Evolutionary conservation across 306 rosid species (phyloP), one percentile per base, ranked within the genome.

Genomic region (Biancaea sappan): DNA sequence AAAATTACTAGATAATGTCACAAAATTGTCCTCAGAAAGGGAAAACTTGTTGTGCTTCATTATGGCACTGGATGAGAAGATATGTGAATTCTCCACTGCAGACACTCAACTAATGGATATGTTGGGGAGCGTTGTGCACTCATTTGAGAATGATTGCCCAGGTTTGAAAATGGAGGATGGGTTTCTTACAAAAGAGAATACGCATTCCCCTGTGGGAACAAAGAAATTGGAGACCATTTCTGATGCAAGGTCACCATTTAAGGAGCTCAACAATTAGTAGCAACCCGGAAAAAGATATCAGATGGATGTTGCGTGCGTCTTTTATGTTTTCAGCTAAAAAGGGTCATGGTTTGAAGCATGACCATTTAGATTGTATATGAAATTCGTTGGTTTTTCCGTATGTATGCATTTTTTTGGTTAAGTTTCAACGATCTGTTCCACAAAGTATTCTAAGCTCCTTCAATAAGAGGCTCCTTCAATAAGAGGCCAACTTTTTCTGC

Each of bases 231-330:
- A 85, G 66, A 81, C 62, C 65, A 67, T 76, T 31, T 74, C 77
- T 50, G 84, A 85, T 46, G 18, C 47, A 72, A 90, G 92, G 80
- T 74, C 87, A 1, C 94, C 92, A 31, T 89, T 91, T 69, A 77
- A 86, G 83, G 89, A 86, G 78, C 81, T 88, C 77, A 84, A 93
- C 82, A 69, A 13, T 54, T 84, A 82, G 83, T 78, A 56, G 65
- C 37, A 31, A 47, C 34, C 14, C 59, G 68, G 24, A 52, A 54
- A 34, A 34, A 48, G 0, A 62, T 64, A 69, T 5, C 37, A 54
- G 29, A 54, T 24, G 35, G 59, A 32, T 51, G 60, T 8, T 31
- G 62, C 47, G 48, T 58, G 14, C 32, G 38, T 71, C 59, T 64
- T 29, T 22, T 59, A 31, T 8, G 15, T 48, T 65, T 71, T 40